Base-by-base conservation (phyloP, 371 early-diverging fungal genomes). In the Nosema granulosis region DNA sequence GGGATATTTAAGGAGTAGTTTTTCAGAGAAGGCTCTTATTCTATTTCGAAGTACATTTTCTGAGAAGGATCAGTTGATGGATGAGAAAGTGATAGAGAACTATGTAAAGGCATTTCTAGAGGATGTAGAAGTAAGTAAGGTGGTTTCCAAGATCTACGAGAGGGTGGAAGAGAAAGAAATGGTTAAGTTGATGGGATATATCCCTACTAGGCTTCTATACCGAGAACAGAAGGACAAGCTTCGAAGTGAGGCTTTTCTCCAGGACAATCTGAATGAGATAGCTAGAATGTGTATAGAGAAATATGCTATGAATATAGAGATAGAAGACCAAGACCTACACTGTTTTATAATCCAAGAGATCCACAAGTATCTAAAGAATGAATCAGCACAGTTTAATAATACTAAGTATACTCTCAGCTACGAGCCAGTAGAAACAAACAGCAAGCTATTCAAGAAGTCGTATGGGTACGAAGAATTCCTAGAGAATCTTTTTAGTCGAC, bases 311-410 rank as follows among this genome's bases (percentile, higher is more conserved):
- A 52, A 74, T 13, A 79, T 79, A 9, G 59, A 79, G 34, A 32
- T 56, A 29, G 32, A 43, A 49, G 34, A 75, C 28, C 68, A 68
- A 29, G 79, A 79, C 31, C 18, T 75, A 18, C 32, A 59, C 32
- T 66, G 52, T 58, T 79, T 75, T 56, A 56, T 69, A 24, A 74
- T 79, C 28, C 79, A 79, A 38, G 79, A 79, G 65, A 68, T 52
- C 4, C 37, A 75, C 20, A 79, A 57, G 56, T 72, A 31, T 43
- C 63, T 65, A 24, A 72, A 13, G 4, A 58, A 16, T 43, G 24
- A 22, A 13, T 29, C 56, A 11, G 34, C 28, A 4, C 75, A 79
- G 58, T 79, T 79, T 51, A 73, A 75, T 49, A 56, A 49, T 57
- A 69, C 79, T 12, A 50, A 68, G 13, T 78, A 75, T 61, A n/a